Conservation (phyloP, 176 grass and related monocot species). For the Oropetium thomaeum region DNA sequence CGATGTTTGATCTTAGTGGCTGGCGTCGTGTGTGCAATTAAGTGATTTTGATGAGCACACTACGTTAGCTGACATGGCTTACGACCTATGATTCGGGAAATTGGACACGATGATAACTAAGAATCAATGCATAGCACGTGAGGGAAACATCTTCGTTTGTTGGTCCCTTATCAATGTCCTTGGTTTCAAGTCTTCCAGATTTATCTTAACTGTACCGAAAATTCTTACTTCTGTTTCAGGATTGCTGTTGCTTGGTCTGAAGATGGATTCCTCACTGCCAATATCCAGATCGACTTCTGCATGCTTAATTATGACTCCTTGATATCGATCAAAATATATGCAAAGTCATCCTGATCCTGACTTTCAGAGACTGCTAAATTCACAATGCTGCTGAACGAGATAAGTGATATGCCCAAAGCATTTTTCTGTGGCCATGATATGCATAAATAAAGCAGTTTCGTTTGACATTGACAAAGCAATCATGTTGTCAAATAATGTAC, state of each 20-base stretch:
- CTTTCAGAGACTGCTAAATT: background rate
- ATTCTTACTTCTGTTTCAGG: background rate
- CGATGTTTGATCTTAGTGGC: background rate
- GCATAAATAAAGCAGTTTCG: background rate
- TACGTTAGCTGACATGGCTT: too few species aligned
- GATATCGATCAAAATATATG: background rate
- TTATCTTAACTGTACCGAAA: conserved; percentile 1
- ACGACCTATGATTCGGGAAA: background rate
- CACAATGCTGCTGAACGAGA: background rate
- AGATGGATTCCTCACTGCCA: background rate
- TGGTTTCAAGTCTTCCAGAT: background rate
- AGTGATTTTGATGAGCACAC: background rate
- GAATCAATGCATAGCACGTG: background rate
- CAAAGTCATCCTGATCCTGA: background rate
- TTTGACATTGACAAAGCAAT: background rate
- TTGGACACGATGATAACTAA: background rate
- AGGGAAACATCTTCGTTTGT: background rate
- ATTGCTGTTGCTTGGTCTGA: background rate
- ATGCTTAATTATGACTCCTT: too few species aligned
- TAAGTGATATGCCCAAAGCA: background rate
- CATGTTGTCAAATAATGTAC: background rate
- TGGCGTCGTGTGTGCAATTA: background rate
- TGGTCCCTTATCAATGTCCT: background rate
- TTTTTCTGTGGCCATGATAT: background rate
- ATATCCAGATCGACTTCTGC: background rate